Evolutionary conservation across 345 rosid genomes (phyloP).

Genomic region (Hirschfeldia incana): DNA sequence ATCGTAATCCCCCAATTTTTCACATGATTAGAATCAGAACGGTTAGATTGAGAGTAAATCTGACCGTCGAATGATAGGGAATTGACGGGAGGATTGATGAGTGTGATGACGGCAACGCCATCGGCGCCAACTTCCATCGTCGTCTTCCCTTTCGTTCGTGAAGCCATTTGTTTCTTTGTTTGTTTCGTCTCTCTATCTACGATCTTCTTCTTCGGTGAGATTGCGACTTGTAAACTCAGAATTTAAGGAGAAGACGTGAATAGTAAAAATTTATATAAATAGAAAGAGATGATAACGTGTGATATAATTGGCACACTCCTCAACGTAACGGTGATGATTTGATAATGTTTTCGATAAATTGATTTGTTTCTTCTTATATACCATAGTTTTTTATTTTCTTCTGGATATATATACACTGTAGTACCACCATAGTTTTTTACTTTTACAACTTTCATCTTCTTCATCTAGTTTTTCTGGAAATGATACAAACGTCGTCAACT

Average conservation of each 20-base stretch:
- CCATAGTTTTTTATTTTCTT: too few species aligned
- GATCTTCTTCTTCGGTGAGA: conserved; percentile 13
- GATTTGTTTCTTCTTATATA: background rate
- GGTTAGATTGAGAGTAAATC: conserved; percentile 6
- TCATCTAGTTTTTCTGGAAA: background rate
- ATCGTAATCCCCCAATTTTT: background rate
- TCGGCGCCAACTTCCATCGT: conserved; percentile 75
- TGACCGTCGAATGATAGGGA: conserved; percentile 82
- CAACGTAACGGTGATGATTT: conserved; percentile 15
- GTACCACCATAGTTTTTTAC: too few species aligned
- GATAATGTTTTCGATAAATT: conserved; percentile 29
- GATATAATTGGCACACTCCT: conserved; percentile 35
- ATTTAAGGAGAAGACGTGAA: conserved; percentile 7
- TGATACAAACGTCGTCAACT: background rate
- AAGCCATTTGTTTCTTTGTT: conserved; percentile 29
- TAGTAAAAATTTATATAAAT: background rate
- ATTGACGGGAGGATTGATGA: conserved; percentile 90
- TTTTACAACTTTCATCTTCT: too few species aligned
- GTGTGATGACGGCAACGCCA: conserved; percentile 86
- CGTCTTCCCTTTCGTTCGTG: conserved; percentile 58
- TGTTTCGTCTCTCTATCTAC: conserved; percentile 10
- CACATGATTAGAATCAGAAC: background rate
- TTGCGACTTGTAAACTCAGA: conserved; percentile 17
- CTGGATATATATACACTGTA: too few species aligned
- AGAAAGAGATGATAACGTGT: conserved; percentile 2